Evolutionary conservation across 2,329 filamentous ascomycete genomes (phyloP), one percentile per base, ranked within the genome.

Genomic region (Hypoxylon sp.): DNA sequence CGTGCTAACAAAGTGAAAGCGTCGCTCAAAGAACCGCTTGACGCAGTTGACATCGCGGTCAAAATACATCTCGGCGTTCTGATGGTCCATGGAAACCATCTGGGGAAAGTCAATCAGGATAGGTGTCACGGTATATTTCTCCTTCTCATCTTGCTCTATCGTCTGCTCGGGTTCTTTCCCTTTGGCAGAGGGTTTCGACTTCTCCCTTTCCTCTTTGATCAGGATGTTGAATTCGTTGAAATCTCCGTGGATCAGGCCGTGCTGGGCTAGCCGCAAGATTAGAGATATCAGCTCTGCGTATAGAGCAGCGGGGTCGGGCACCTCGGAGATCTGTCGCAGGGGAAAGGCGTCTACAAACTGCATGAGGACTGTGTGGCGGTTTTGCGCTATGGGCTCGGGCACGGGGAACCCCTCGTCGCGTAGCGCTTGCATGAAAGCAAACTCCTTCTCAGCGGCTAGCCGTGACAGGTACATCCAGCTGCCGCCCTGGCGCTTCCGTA

Each of bases 221-320:
- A 99, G 84, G 71, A 99, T 95, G 80, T 99, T 99, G 86, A 99
- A 99, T 81, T 99, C 97, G 83, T 99, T 99, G 84, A 97, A 99
- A 79, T 99, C 96, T 69, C 96, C 96, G 78, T 99, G 96, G 69
- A 99, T 99, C 53, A 99, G 84, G 6, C 96, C 96, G 73, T 95
- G 90, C 69, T 89, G 89, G 5, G 96, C 95, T 44, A 99, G 85
- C 30, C 90, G 88, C 48, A 99, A 84, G 62, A 99, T 94, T 74
- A 98, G 88, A 46, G 89, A 87, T 77, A 99, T 97, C 35, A 99
- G 84, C 68, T 98, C 94, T n/a, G 90, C 91, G 78, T 99, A 99
- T 5, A 99, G 85, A n/a, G 83, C 83, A 2, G 94, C 92, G 0
- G 95, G 94, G 73, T 98, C 89, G 33, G 94, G 92, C 1, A 99